phyloP scores from a whole-genome alignment of 208 protist genomes.

The Crithidia acanthocephali region DNA sequence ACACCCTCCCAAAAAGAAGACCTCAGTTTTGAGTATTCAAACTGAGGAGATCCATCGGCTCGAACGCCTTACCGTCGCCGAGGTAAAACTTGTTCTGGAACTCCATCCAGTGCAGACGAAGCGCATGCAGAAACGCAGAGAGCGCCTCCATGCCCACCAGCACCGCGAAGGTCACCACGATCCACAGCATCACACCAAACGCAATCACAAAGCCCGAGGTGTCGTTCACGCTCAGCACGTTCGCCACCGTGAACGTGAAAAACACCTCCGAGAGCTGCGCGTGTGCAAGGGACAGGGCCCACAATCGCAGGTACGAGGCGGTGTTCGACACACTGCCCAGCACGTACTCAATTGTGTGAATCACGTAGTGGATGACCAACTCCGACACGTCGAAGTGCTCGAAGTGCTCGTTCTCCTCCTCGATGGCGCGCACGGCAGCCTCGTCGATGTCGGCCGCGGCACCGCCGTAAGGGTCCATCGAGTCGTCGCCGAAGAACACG shows the following conservation, averaged over 20 bases:
- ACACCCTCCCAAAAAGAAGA: background rate
- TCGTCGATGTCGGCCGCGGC: background rate
- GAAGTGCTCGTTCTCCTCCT: slow-evolving; percentile 42
- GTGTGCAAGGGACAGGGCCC: slow-evolving; percentile 99
- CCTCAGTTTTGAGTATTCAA: slow-evolving; percentile 20
- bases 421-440: background rate
- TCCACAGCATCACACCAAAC: slow-evolving; percentile 93
- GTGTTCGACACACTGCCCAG: slow-evolving; percentile 99
- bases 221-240: slow-evolving; percentile 53
- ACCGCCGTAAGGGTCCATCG: slow-evolving; percentile 9
- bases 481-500: slow-evolving; percentile 26
- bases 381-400: slow-evolving; percentile 93
- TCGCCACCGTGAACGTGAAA: slow-evolving; percentile 76
- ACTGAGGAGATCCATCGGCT: slow-evolving; percentile 33
- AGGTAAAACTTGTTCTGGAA: slow-evolving; percentile 98
- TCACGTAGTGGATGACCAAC: slow-evolving; percentile 98
- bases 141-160: slow-evolving; percentile 99
- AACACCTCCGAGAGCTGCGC: slow-evolving; percentile 96
- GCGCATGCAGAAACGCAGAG: slow-evolving; percentile 99
- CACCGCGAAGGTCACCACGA: slow-evolving; percentile 95
- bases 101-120: slow-evolving; percentile 98
- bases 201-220: slow-evolving; percentile 73
- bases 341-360: slow-evolving; percentile 99
- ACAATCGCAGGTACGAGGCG: slow-evolving; percentile 99
- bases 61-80: slow-evolving; percentile 89